phyloP scores from a whole-genome alignment of 169 alveolate genomes.

The Plasmodium ovale region DNA sequence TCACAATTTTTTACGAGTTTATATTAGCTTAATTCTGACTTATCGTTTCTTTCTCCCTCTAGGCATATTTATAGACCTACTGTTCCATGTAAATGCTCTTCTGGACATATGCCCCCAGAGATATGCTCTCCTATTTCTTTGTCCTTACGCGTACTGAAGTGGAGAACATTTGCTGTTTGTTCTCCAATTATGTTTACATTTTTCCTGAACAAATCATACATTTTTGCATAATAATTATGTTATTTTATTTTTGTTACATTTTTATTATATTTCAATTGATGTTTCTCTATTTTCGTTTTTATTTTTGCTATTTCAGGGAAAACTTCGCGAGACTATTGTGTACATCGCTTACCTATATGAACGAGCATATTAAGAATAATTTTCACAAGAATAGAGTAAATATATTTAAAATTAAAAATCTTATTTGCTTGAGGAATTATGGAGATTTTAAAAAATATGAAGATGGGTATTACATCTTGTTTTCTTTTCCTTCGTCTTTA shows the following conservation, averaged over 20 bases:
- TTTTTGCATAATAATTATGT: too few species aligned
- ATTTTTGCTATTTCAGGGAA: slow-evolving; percentile 13
- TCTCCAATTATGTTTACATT: not conserved
- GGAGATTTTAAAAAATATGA: slow-evolving; percentile 69
- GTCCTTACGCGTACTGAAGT: slow-evolving; percentile 47
- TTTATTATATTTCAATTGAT: not conserved
- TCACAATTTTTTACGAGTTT: not conserved
- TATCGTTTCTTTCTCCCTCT: too few species aligned
- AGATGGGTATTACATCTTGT: slow-evolving; percentile 57
- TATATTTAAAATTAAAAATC: slow-evolving; percentile 50
- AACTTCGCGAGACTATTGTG: slow-evolving; percentile 42
- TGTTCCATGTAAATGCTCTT: slow-evolving; percentile 59
- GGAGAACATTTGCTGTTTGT: not conserved
- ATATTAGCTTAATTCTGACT: not conserved
- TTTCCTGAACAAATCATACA: not conserved
- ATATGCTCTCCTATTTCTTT: slow-evolving; percentile 54
- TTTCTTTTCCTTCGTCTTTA: slow-evolving; percentile 57
- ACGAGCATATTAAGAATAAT: slow-evolving; percentile 43
- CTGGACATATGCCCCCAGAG: slow-evolving; percentile 55
- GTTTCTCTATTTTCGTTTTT: not conserved
- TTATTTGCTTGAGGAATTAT: slow-evolving; percentile 40
- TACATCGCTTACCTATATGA: slow-evolving; percentile 63
- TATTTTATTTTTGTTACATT: too few species aligned
- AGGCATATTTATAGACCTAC: slow-evolving; percentile 69
- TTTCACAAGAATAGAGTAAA: slow-evolving; percentile 69